A percentile compares a stretch with the other conserved stretches of the same genome.
Evolutionary conservation across 208 protist species (phyloP).

Genomic region (Leishmania aethiopica): DNA sequence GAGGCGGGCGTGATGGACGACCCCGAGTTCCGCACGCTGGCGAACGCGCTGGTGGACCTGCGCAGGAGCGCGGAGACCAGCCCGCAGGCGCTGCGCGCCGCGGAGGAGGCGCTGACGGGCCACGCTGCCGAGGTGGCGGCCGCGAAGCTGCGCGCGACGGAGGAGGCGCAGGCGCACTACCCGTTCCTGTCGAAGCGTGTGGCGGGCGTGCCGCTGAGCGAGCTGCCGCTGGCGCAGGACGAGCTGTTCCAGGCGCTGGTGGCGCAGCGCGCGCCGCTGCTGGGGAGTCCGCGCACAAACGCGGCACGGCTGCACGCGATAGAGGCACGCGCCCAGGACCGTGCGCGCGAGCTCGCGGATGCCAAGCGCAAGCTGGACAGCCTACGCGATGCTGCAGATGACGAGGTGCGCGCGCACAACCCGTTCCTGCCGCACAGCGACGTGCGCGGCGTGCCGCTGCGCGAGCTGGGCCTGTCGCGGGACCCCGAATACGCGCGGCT

Average conservation of each 20-base stretch:
- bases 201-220: slow-evolving; percentile 41
- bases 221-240: slow-evolving; percentile 42
- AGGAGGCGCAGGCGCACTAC: slow-evolving; percentile 43
- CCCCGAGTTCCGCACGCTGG: no score
- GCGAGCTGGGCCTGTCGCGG: slow-evolving; percentile 39
- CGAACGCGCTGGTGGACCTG: no score
- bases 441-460: slow-evolving; percentile 44
- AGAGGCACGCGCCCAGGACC: slow-evolving; percentile 23
- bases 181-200: slow-evolving; percentile 54
- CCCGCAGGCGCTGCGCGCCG: no score
- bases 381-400: slow-evolving; percentile 57
- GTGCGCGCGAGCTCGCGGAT: slow-evolving; percentile 33
- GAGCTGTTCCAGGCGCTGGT: slow-evolving; percentile 27
- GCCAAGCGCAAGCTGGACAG: slow-evolving; percentile 39
- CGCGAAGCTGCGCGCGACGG: slow-evolving; percentile 34
- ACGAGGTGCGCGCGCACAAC: slow-evolving; percentile 45
- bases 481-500: slow-evolving; percentile 20
- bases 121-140: slow-evolving; percentile 24
- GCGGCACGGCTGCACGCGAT: slow-evolving; percentile 10
- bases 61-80: no score
- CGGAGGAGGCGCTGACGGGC: no score
- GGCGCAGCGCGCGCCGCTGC: slow-evolving; percentile 28
- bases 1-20: no score
- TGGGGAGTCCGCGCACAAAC: slow-evolving; percentile 26
- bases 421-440: slow-evolving; percentile 58